Evolutionary conservation across 371 early-diverging fungal genomes (phyloP).

Genomic region (Mortierella sp.): DNA sequence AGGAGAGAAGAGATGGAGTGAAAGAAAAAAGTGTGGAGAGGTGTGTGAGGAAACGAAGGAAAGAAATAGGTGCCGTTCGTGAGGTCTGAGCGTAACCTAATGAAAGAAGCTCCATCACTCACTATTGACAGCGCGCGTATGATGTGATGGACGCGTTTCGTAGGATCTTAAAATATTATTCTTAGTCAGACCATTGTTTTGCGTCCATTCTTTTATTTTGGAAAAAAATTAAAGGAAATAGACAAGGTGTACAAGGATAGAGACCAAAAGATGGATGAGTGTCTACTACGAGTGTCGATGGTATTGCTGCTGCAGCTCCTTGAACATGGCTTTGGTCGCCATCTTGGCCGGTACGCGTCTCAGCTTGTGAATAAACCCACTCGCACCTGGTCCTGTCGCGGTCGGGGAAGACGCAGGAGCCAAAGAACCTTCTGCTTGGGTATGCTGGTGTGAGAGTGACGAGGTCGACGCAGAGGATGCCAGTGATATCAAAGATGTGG

Average conservation of each 20-base stretch:
- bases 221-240: not conserved
- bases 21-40: no score
- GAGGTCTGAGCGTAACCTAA: no score
- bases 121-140: no score
- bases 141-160: slow-evolving; percentile 1
- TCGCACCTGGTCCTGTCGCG: not conserved
- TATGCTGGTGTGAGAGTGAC: not conserved
- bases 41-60: no score
- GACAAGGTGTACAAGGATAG: not conserved
- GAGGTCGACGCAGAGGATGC: not conserved
- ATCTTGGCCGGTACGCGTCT: slow-evolving; percentile 51
- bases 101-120: no score
- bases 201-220: not conserved
- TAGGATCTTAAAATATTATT: slow-evolving; percentile 4
- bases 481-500: not conserved
- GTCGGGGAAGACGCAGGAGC: not conserved
- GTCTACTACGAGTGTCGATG: slow-evolving; percentile 13
- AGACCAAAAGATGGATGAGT: not conserved
- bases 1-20: no score
- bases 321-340: slow-evolving; percentile 56
- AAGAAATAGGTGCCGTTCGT: no score
- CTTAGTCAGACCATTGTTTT: no score
- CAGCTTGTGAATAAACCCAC: slow-evolving; percentile 36
- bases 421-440: not conserved
- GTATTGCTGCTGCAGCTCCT: slow-evolving; percentile 39